phyloP scores from a whole-genome alignment of 495 filamentous ascomycete species.

The Neurospora tetraspora region DNA sequence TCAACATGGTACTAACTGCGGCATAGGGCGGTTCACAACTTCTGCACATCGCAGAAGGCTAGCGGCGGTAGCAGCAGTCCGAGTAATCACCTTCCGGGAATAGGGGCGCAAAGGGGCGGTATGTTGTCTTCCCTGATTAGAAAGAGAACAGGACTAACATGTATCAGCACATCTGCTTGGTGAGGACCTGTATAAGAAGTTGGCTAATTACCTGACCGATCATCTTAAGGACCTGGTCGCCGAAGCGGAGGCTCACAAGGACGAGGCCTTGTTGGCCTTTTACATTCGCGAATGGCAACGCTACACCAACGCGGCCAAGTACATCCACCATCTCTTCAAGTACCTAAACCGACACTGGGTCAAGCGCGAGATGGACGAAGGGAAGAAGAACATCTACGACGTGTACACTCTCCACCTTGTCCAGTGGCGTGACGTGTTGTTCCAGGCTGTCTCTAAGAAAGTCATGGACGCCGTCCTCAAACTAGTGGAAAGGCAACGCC shows the following conservation, averaged over 20 bases:
- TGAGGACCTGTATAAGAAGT: constrained; percentile 89
- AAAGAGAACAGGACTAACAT: constrained; percentile 1
- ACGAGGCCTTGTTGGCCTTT: constrained; percentile 86
- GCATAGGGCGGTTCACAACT: constrained; percentile 86
- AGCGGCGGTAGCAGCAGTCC: constrained; percentile 31
- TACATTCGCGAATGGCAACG: constrained; percentile 96
- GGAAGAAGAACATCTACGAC: constrained; percentile 97
- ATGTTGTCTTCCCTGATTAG: constrained; percentile 15
- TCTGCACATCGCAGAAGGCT: constrained; percentile 96
- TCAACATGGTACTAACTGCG: constrained; percentile 14
- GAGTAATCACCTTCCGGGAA: constrained; percentile 7
- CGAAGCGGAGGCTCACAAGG: constrained; percentile 64
- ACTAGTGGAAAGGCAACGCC: constrained; percentile 93
- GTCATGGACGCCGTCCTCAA: constrained; percentile 94
- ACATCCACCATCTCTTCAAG: constrained; percentile 91
- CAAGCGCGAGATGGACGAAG: constrained; percentile 96
- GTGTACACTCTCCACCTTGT: constrained; percentile 96
- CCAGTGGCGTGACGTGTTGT: constrained; percentile 88
- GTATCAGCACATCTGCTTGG: constrained; percentile 76
- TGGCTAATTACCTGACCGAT: constrained; percentile 69
- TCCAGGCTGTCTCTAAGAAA: constrained; percentile 66
- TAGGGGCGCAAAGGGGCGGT: constrained; percentile 70
- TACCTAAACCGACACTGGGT: constrained; percentile 99
- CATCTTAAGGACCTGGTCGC: constrained; percentile 60
- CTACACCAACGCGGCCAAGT: constrained; percentile 90